Evolutionary conservation across 371 early-diverging fungal genomes (phyloP), one percentile per base, ranked within the genome.

Genomic region (Rhizomucor miehei): DNA sequence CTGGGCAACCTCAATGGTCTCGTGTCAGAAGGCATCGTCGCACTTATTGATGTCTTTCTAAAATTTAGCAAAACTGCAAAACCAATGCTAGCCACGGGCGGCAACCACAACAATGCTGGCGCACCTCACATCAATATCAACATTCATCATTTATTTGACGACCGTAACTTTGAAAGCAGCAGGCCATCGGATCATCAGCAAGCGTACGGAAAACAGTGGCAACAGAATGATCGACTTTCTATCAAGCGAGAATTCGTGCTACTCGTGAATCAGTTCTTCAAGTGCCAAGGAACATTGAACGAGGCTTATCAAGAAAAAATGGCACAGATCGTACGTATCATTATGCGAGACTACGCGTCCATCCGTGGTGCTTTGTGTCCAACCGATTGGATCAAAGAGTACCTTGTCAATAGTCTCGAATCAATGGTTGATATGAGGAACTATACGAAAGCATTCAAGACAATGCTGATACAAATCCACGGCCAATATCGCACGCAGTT

Each of bases 141-240:
- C 14, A 47, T 54, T 36, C 56, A 49, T 16, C 37, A 46, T 24
- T 17, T 57, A 11, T 51, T 57, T 51, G 54, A 54, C 14, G 54
- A 43, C 37, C 55, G 35, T 24, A 51, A 49, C 34, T 20, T 25
- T 35, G 1, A 21, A 44, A 52, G 21, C 21, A 25, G 12, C 25
- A 45, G 53, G 9, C 6, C 38, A 1, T 71, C 66, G 23, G 66
- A 71, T 13, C 63, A 69, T n/a, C 74, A 77, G 24, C 73, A 73
- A 21, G 71, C 74, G 1, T 76, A 79, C 36, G 84, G 84, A 10
- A 85, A 85, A 48, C 77, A 81, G n/a, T 85, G 87, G 85, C 78
- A 78, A 34, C 87, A 87, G 35, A 87, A 87, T 29, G 85, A 87
- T 53, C 76, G 77, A 9, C 59, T 85, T 14, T 77, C 76, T 0